Evolutionary conservation across 306 rosid genomes (phyloP).

Genomic region (Abrus pulchellus): DNA sequence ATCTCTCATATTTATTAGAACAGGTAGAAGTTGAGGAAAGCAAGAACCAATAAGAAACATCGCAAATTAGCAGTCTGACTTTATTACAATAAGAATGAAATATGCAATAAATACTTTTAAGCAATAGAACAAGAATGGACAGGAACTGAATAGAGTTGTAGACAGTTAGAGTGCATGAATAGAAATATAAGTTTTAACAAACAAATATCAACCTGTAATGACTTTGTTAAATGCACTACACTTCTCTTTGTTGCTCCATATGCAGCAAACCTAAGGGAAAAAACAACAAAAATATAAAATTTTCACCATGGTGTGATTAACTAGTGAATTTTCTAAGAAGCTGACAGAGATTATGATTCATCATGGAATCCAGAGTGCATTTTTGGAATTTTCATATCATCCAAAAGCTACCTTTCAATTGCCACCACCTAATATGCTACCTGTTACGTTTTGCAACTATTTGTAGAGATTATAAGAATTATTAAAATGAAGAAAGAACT

Average conservation of each 20-base stretch:
- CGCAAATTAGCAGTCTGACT: constrained; percentile 8
- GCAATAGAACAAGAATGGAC: constrained; percentile 29
- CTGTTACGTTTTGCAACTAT: constrained; percentile 29
- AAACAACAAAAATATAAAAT: constrained; percentile 30
- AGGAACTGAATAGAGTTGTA: neutral
- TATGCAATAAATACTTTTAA: neutral
- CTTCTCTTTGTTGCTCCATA: constrained; percentile 99
- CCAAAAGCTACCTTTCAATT: constrained; percentile 35
- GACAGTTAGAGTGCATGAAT: constrained; percentile 14
- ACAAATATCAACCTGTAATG: constrained; percentile 76
- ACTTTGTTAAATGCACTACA: constrained; percentile 94
- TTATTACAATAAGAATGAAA: constrained; percentile 33
- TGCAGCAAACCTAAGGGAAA: constrained; percentile 86
- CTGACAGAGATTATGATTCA: neutral
- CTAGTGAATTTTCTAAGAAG: too few species aligned
- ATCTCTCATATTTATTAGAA: constrained; percentile 3
- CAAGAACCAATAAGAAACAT: constrained; percentile 6
- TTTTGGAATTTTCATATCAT: constrained; percentile 37
- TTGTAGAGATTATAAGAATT: constrained; percentile 22
- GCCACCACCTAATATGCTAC: constrained; percentile 24
- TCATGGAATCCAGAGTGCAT: neutral
- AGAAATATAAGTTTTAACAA: constrained; percentile 19
- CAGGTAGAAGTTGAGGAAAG: neutral
- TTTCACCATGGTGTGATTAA: constrained; percentile 10
- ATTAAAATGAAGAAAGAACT: constrained; percentile 32